A percentile compares a stretch with the other conserved stretches of the same genome.
Conservation (phyloP, 2,329 filamentous ascomycete species). For the Hypoxylon sp. region DNA sequence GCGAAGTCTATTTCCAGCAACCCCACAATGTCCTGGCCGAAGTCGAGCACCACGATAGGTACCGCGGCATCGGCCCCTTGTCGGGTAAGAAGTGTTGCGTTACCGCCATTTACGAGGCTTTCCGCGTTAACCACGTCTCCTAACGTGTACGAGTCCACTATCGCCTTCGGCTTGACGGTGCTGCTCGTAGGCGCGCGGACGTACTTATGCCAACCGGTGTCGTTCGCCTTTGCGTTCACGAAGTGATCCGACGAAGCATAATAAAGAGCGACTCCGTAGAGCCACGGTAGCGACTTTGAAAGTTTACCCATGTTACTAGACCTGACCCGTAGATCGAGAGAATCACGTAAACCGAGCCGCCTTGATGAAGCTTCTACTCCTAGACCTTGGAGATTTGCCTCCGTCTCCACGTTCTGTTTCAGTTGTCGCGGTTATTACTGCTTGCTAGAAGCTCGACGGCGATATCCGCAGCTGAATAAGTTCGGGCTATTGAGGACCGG, state of each 20-base stretch:
- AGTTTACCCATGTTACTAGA: constrained; percentile 2
- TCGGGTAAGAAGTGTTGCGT: constrained; percentile 51
- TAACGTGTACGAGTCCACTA: constrained; percentile 50
- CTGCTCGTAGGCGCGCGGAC: constrained; percentile 53
- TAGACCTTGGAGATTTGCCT: no score
- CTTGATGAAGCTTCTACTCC: neutral
- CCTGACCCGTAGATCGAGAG: no score
- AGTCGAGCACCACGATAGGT: constrained; percentile 61
- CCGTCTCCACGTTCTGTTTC: neutral
- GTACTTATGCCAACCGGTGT: constrained; percentile 54
- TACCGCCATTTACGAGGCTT: constrained; percentile 48
- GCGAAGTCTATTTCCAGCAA: constrained; percentile 58
- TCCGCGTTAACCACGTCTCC: constrained; percentile 56
- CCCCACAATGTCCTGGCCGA: constrained; percentile 61
- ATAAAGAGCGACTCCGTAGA: constrained; percentile 14
- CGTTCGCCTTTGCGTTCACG: constrained; percentile 20
- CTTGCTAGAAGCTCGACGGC: neutral
- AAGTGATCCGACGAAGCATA: constrained; percentile 15
- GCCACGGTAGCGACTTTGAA: constrained; percentile 6
- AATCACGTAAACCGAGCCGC: no score
- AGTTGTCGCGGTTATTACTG: neutral
- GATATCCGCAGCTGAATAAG: neutral
- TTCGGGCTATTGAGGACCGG: neutral
- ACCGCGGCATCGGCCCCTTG: constrained; percentile 30
- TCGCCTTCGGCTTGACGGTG: constrained; percentile 49